These are phyloP conservation scores for Taphrina deformans DNA, from an alignment of 1,139 yeast genomes.

Conservation along the genomic window DNA sequence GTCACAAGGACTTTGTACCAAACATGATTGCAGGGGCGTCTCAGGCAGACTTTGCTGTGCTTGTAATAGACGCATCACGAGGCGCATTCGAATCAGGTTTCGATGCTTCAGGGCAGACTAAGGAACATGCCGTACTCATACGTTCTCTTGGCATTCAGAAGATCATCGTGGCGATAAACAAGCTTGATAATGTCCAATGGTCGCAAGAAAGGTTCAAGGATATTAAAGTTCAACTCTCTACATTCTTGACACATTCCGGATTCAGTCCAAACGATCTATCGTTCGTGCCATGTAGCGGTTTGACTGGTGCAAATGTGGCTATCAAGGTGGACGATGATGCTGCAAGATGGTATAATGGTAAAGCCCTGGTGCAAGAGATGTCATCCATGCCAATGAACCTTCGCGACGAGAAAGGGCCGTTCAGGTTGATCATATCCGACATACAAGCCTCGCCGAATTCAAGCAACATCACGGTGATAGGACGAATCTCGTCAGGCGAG, in stretches of 20 bases:
- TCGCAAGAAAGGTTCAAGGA: conserved; percentile 61
- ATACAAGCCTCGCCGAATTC: conserved; percentile 25
- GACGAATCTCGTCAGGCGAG: conserved; percentile 20
- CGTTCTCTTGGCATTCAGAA: conserved; percentile 76
- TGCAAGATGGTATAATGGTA: conserved; percentile 17
- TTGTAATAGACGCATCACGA: conserved; percentile 73
- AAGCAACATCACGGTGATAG: conserved; percentile 20
- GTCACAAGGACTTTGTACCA: conserved; percentile 96
- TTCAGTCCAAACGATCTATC: conserved; percentile 54
- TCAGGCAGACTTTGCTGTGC: conserved; percentile 70
- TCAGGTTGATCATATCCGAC: conserved; percentile 24
- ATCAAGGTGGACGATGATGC: conserved; percentile 45
- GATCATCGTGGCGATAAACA: conserved; percentile 78
- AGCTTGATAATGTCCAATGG: conserved; percentile 80
- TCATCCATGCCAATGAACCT: not conserved
- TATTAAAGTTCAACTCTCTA: conserved; percentile 59
- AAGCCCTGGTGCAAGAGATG: conserved; percentile 15
- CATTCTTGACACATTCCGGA: conserved; percentile 66
- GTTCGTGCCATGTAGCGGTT: conserved; percentile 85
- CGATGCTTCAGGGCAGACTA: conserved; percentile 84
- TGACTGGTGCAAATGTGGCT: conserved; percentile 77
- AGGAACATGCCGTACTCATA: conserved; percentile 86
- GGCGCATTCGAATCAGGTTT: conserved; percentile 93
- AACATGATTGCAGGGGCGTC: conserved; percentile 97
- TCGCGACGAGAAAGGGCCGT: conserved; percentile 20